Evolutionary conservation across 371 early-diverging fungal species (phyloP), one percentile per base, ranked within the genome.

Genomic region (Mucor saturninus): DNA sequence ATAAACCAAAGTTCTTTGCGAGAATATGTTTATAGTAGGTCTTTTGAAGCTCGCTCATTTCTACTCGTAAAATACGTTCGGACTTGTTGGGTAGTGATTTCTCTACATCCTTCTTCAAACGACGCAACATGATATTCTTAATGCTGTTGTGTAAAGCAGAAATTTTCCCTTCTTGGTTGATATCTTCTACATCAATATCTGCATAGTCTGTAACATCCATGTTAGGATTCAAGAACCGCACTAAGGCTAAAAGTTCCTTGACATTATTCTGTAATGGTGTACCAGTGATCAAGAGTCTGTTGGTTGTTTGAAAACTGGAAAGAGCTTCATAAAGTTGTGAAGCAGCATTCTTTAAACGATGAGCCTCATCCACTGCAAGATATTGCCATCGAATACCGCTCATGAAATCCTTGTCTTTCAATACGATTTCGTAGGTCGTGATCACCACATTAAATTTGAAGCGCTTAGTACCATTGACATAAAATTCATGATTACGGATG

Each of bases 51-150:
- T 91, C 90, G 2, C 95, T 88, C 71, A 98, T 84, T 63, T 95
- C 96, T 2, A 99, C 96, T 11, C 98, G 91, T 61, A 99, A 73
- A 45, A 98, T 96, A 28, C 93, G 88, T 69, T 99, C 99, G 0
- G 93, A 90, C 75, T 98, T 97, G 71, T 89, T 89, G 13, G 98
- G 98, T 50, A 99, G 72, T 4, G 95, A 94, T 77, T 94, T 95
- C 73, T 99, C 99, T 4, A 98, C 99, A 72, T 98, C 98, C 74
- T 96, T 96, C 74, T 99, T 99, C 45, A 98, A 76, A 4, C 99
- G 90, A 31, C 99, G 89, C 32, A 98, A 80, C 95, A 98, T 95
- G 71, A 93, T 88, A 3, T 88, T 89, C 71, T 94, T 92, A 26
- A 99, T 82, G 14, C 86, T 80, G 14, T 83, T 77, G 57, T 99